Evolutionary conservation across 2,329 filamentous ascomycete genomes (phyloP), one percentile per base, ranked within the genome.

Genomic region (Sporothrix euskadiensis): DNA sequence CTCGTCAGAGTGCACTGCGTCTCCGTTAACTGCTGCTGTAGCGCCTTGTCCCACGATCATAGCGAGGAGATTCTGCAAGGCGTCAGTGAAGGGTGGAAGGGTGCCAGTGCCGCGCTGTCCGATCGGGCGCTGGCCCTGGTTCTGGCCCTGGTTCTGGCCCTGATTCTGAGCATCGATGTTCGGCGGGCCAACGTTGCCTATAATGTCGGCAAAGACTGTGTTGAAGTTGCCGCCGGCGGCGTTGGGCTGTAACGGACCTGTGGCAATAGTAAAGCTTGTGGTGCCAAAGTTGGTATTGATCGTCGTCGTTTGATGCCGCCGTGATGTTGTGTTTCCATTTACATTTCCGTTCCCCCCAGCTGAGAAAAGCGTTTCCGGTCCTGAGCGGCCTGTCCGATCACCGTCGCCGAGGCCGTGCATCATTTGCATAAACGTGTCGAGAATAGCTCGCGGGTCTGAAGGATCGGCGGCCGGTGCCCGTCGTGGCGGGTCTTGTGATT

Each of bases 1-100:
- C 82, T 97, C 94, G 81, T 98, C 93, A 0, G 92, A 92, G 80
- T 95, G 97, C 0, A 97, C 95, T 8, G 91, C 93, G 81, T 98
- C 95, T 26, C 94, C 93, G 74, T 88, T 85, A 19, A 84, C 82
- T 12, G 83, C 39, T 8, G 83, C 49, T 26, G 41, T 85, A 73
- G 12, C 81, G 83, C n/a, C 82, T 82, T 16, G 87, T 86, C 71
- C 85, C 86, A 90, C 81, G 32, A 91, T 77, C 49, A 81, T 80
- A 8, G 82, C 83, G 22, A 91, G 81, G 5, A 91, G 81, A n/a
- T 87, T 85, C 47, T 85, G 85, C 4, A 90, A 79, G 44, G 83
- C 83, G 19, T 79, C 77, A 16, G 79, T 79, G 22, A 86, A 80
- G 71, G 78, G 69, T 74, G 77, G 63, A 2, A 69, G 30, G 32